Conservation (phyloP, 2,329 filamentous ascomycete genomes). For the Erysiphe pulchra region DNA sequence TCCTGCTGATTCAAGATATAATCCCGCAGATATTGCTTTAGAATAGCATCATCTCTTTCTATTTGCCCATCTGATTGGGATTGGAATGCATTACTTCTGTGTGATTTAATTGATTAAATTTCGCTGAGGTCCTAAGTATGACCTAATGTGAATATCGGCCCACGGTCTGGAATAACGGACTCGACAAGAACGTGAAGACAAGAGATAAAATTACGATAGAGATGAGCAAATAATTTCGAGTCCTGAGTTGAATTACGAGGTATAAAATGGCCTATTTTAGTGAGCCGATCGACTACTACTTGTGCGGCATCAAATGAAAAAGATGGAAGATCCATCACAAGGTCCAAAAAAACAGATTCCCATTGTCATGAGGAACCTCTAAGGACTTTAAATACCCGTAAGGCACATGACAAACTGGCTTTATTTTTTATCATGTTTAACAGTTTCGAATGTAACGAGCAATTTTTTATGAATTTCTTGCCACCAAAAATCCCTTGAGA, state of each 20-base stretch:
- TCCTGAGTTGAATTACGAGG: background rate
- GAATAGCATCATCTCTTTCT: constrained; percentile 1
- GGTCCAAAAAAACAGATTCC: background rate
- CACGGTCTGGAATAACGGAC: background rate
- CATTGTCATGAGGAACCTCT: background rate
- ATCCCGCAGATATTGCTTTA: constrained; percentile 1
- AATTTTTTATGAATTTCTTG: background rate
- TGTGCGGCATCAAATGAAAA: background rate
- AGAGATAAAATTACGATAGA: background rate
- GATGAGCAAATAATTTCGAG: background rate
- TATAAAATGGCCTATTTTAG: background rate
- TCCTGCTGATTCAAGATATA: constrained; percentile 3
- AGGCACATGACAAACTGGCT: background rate
- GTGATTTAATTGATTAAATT: background rate
- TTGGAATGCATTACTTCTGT: constrained; percentile 1
- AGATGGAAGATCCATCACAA: background rate
- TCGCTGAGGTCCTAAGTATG: background rate
- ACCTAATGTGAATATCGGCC: background rate
- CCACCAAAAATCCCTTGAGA: background rate
- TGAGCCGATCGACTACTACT: background rate
- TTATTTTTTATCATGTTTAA: background rate
- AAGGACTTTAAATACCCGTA: background rate
- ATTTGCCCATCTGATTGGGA: constrained; percentile 1
- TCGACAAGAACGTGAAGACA: background rate
- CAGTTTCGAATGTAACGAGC: background rate